phyloP scores from a whole-genome alignment of 192 early-diverging fungal genomes.

The Backusella parvicylindrica region DNA sequence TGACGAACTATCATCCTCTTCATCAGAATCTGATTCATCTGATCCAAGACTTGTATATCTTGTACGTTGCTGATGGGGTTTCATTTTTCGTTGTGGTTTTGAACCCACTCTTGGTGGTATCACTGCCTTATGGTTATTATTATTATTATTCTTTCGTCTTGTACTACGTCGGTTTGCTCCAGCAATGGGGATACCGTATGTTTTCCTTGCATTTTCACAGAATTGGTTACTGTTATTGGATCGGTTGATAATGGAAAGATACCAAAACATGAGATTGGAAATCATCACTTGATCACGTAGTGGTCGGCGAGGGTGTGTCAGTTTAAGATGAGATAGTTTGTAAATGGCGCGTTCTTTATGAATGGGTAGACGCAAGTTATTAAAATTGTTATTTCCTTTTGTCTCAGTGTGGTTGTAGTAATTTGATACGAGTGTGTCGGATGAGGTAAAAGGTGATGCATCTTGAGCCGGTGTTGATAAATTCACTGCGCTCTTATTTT shows the following conservation, averaged over 20 bases:
- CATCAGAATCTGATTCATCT: neutral
- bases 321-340: slow-evolving; percentile 66
- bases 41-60: neutral
- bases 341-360: slow-evolving; percentile 78
- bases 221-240: neutral
- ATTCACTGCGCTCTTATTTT: neutral
- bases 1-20: neutral
- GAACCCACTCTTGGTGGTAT: neutral
- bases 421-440: neutral
- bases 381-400: neutral
- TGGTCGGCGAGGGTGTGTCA: slow-evolving; percentile 69
- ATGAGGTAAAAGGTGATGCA: neutral
- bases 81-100: neutral
- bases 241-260: slow-evolving; percentile 59
- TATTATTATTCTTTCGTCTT: neutral
- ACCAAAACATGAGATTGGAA: slow-evolving; percentile 85
- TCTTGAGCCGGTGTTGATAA: neutral
- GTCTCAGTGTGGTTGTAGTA: neutral
- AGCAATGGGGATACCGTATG: neutral
- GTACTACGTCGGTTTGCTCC: neutral
- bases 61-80: neutral
- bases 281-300: slow-evolving; percentile 72
- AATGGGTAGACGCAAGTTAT: slow-evolving; percentile 45
- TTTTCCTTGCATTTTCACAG: neutral
- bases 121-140: neutral